Evolutionary conservation across 2,329 filamentous ascomycete genomes (phyloP).

Genomic region (Byssothecium circinans): DNA sequence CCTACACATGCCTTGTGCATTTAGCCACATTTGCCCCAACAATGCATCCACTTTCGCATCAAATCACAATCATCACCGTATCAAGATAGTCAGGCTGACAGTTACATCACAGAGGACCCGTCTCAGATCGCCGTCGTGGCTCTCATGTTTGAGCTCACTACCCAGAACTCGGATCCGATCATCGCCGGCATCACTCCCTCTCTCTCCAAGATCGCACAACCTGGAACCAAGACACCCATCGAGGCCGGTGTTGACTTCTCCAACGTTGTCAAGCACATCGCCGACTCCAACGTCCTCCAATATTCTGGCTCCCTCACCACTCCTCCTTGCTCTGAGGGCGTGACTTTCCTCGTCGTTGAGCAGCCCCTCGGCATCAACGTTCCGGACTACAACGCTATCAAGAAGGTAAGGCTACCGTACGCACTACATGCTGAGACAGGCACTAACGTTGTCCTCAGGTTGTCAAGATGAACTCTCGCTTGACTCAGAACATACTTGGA

Average conservation of each 20-base stretch:
- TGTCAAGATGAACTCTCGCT: constrained; percentile 58
- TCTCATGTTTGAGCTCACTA: constrained; percentile 47
- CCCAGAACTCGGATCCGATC: constrained; percentile 33
- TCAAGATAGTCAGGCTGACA: no score
- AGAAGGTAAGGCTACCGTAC: no score
- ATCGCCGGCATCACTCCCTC: constrained; percentile 35
- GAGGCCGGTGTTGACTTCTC: constrained; percentile 48
- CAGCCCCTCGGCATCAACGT: constrained; percentile 53
- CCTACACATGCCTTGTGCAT: not conserved
- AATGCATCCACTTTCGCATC: not conserved
- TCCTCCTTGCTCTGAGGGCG: constrained; percentile 62
- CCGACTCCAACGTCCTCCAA: constrained; percentile 47
- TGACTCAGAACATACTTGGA: constrained; percentile 55
- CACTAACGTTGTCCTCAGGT: no score
- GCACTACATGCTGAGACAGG: no score
- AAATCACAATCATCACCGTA: not conserved
- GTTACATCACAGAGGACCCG: no score
- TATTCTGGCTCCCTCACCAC: constrained; percentile 65
- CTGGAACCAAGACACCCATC: constrained; percentile 43
- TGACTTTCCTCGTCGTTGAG: constrained; percentile 57
- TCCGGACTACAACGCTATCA: constrained; percentile 49
- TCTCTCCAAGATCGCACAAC: constrained; percentile 43
- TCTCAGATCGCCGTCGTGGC: constrained; percentile 45
- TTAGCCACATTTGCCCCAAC: constrained; percentile 3
- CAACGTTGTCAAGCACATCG: constrained; percentile 43